Percentiles rank a stretch among this genome's conserved stretches.
These are phyloP conservation scores for Dactylonectria macrodidyma DNA, from an alignment of 2,329 filamentous ascomycete genomes.

Conservation along the genomic window DNA sequence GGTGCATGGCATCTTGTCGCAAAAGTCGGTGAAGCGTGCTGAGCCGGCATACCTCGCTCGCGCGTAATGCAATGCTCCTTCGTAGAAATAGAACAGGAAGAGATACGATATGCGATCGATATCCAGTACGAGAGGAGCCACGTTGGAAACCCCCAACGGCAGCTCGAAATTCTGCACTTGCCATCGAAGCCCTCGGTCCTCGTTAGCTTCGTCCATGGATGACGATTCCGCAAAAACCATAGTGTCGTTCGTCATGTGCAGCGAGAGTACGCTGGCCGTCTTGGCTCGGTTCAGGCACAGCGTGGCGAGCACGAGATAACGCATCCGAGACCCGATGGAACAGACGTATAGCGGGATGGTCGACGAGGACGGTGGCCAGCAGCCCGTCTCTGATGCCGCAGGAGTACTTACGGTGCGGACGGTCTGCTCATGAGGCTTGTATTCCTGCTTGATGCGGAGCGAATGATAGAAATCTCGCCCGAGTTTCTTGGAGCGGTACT, in stretches of 20 bases:
- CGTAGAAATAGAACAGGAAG: conserved; percentile 12
- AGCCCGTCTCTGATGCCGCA: not conserved
- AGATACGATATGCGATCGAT: not conserved
- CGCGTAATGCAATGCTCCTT: conserved; percentile 4
- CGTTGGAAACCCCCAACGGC: conserved; percentile 1
- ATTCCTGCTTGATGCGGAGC: not conserved
- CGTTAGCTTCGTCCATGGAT: not conserved
- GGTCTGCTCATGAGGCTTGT: conserved; percentile 10
- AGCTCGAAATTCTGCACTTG: conserved; percentile 19
- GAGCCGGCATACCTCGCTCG: conserved; percentile 14
- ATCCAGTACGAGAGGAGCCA: conserved; percentile 3
- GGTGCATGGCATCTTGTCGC: conserved; percentile 5
- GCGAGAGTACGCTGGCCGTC: not conserved
- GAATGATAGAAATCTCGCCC: not conserved
- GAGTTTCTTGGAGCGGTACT: conserved; percentile 12
- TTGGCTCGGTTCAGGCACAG: conserved; percentile 1
- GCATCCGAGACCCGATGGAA: not conserved
- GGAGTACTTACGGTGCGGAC: not conserved
- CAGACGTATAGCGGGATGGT: conserved; percentile 2
- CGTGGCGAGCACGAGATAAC: conserved; percentile 7
- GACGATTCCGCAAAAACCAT: not conserved
- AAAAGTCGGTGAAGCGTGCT: conserved; percentile 13
- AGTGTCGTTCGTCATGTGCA: conserved; percentile 7
- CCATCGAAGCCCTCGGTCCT: conserved; percentile 20
- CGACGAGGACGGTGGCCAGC: not conserved